Evolutionary conservation across 306 rosid genomes (phyloP).

Genomic region (Erythrophleum fordii): DNA sequence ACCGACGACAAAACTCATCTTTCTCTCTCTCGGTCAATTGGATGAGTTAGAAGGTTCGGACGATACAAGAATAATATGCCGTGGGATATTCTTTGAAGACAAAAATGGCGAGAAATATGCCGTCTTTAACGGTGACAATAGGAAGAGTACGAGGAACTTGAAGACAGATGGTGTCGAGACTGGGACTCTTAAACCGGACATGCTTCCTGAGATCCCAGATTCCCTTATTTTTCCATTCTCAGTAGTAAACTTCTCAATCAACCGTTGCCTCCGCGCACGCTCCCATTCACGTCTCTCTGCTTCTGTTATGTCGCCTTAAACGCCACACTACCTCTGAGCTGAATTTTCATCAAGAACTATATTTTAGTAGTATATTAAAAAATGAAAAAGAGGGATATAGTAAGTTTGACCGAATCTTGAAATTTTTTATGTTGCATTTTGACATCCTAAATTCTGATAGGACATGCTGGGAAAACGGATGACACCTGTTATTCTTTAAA

Average conservation of each 20-base stretch:
- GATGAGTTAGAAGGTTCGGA: neutral
- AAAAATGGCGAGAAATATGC: conserved; percentile 11
- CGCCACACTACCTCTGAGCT: neutral
- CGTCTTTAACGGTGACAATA: conserved; percentile 3
- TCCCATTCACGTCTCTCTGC: neutral
- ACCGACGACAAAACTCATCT: neutral
- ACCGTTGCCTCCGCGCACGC: neutral
- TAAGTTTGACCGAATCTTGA: neutral
- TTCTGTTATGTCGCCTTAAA: neutral
- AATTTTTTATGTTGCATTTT: neutral
- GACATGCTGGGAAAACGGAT: neutral
- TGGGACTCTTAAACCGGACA: neutral
- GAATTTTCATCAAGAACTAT: neutral
- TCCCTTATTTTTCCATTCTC: neutral
- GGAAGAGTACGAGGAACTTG: conserved; percentile 4
- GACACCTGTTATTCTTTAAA: neutral
- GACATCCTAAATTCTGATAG: neutral
- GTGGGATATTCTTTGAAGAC: conserved; percentile 20
- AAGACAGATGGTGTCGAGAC: neutral
- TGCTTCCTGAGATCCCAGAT: conserved; percentile 23
- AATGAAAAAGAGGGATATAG: neutral
- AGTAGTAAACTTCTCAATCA: neutral
- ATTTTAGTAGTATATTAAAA: neutral
- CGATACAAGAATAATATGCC: conserved; percentile 29
- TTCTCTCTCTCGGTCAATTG: neutral